Evolutionary conservation across 2,329 filamentous ascomycete genomes (phyloP).

Genomic region (Alternaria solani): DNA sequence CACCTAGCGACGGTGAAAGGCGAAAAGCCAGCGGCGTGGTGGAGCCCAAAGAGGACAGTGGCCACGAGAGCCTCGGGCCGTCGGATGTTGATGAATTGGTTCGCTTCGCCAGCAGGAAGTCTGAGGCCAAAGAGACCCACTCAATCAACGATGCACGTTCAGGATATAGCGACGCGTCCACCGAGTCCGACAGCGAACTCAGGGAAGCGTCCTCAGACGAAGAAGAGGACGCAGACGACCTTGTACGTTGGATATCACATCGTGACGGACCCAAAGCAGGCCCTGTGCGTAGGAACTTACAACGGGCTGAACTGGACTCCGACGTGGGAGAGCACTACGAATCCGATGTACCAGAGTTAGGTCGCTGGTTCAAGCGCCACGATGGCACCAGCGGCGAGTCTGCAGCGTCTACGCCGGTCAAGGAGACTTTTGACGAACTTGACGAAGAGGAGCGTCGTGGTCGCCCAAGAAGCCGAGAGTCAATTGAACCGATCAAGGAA

Average conservation of each 20-base stretch:
- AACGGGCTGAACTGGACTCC: conserved; percentile 17
- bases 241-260: conserved; percentile 37
- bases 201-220: conserved; percentile 20
- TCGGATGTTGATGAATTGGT: conserved; percentile 47
- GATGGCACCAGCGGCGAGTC: conserved; percentile 39
- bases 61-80: conserved; percentile 39
- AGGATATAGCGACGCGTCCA: conserved; percentile 40
- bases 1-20: conserved; percentile 40
- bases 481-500: conserved; percentile 6
- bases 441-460: conserved; percentile 16
- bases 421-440: conserved; percentile 1
- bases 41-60: conserved; percentile 31
- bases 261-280: conserved; percentile 33
- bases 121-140: conserved; percentile 9
- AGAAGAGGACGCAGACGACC: conserved; percentile 32
- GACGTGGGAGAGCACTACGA: conserved; percentile 21
- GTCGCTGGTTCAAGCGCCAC: conserved; percentile 29
- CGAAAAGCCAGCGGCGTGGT: conserved; percentile 8
- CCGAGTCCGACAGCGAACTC: conserved; percentile 39
- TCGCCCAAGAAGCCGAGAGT: conserved; percentile 20
- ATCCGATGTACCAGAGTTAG: conserved; percentile 36
- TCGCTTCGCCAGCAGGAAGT: conserved; percentile 34
- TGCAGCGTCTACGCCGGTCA: conserved; percentile 6
- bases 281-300: conserved; percentile 24
- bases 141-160: neutral